Conservation (phyloP, 768 basidiomycete species). For the Trametes cingulata region DNA sequence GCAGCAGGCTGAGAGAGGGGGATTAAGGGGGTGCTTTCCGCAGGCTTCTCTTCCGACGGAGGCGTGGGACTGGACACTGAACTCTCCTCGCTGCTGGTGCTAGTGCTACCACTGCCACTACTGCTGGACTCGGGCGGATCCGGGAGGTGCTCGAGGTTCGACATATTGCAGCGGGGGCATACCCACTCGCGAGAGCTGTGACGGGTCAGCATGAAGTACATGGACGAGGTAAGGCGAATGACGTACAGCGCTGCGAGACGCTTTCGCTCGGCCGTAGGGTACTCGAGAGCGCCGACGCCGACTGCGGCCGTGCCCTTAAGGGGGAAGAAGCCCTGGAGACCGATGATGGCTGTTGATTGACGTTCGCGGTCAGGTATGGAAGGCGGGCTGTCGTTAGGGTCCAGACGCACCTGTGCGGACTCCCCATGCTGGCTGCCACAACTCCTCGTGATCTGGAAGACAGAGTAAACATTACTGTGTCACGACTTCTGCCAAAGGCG, state of each 20-base stretch:
- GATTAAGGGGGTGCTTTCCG: not conserved
- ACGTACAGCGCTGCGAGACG: slow-evolving; percentile 76
- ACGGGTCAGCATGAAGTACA: not conserved
- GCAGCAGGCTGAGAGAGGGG: not conserved
- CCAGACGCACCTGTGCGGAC: slow-evolving; percentile 77
- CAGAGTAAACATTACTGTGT: slow-evolving; percentile 18
- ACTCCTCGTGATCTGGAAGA: slow-evolving; percentile 81
- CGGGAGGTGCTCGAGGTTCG: slow-evolving; percentile 71
- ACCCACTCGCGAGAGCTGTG: slow-evolving; percentile 79
- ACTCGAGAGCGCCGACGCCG: slow-evolving; percentile 86
- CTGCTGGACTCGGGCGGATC: slow-evolving; percentile 46
- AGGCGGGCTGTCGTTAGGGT: not conserved
- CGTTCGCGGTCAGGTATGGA: slow-evolving; percentile 4
- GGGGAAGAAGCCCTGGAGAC: slow-evolving; percentile 87
- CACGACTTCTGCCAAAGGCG: slow-evolving; percentile 16
- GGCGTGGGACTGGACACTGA: not conserved
- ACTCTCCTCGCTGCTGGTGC: not conserved
- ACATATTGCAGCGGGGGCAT: slow-evolving; percentile 70
- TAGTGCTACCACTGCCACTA: not conserved
- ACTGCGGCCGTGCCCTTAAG: slow-evolving; percentile 84
- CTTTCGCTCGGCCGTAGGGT: slow-evolving; percentile 71
- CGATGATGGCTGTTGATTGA: slow-evolving; percentile 66
- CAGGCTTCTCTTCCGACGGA: slow-evolving; percentile 1
- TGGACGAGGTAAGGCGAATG: not conserved
- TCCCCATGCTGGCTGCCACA: slow-evolving; percentile 99